Evolutionary conservation across 2,329 filamentous ascomycete genomes (phyloP).

Genomic region (Colletotrichum sp.): DNA sequence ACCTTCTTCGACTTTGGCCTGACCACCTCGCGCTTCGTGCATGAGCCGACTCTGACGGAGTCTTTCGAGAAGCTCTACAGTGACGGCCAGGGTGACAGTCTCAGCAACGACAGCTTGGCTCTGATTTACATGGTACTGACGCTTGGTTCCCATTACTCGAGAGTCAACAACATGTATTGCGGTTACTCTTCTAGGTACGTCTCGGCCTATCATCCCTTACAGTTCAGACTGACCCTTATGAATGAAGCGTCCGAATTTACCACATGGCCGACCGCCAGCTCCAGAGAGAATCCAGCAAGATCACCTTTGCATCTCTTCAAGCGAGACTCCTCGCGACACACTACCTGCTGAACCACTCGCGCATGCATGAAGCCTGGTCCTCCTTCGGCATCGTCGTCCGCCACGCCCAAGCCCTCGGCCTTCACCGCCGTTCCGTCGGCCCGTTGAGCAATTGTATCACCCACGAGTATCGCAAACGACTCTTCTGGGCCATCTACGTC

Average conservation of each 20-base stretch:
- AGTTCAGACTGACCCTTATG: fast-evolving
- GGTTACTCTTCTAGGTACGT: neutral
- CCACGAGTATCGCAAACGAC: neutral
- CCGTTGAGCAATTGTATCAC: neutral
- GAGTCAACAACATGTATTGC: neutral
- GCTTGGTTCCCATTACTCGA: neutral
- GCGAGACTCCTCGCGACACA: neutral
- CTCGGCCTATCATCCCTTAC: fast-evolving
- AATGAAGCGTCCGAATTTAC: neutral
- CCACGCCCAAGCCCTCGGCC: neutral
- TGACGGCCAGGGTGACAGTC: neutral
- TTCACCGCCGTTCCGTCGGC: neutral
- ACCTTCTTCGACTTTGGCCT: neutral
- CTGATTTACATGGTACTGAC: neutral
- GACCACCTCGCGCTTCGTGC: neutral
- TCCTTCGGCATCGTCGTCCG: neutral
- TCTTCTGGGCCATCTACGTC: slow-evolving; percentile 29
- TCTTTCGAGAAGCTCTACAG: neutral
- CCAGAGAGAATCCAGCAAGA: neutral
- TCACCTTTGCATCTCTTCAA: neutral
- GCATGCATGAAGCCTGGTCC: neutral
- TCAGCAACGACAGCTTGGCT: fast-evolving
- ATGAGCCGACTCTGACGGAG: neutral
- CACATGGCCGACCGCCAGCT: neutral
- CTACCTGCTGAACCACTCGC: neutral